Evolutionary conservation across 768 basidiomycete species (phyloP).

Genomic region (Symmetrospora coprosmae): DNA sequence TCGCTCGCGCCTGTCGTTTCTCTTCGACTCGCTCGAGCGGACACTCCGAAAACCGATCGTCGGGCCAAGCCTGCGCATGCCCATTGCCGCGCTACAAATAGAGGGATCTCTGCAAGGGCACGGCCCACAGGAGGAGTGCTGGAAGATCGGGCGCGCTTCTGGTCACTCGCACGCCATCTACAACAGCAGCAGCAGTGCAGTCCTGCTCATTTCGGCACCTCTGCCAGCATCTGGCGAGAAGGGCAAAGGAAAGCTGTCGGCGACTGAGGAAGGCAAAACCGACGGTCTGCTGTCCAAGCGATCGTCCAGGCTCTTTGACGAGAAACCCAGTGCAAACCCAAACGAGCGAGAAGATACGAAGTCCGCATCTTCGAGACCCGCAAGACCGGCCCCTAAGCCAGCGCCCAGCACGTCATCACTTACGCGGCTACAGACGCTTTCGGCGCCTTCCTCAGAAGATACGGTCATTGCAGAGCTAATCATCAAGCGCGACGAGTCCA

Average conservation of each 20-base stretch:
- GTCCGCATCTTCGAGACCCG: no score
- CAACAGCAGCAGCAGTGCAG: no score
- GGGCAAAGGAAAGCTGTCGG: no score
- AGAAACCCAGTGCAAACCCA: no score
- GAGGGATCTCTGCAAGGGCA: slow-evolving; percentile 30
- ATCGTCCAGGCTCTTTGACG: no score
- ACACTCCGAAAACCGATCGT: background rate
- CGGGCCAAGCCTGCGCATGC: slow-evolving; percentile 49
- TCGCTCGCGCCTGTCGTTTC: slow-evolving; percentile 55
- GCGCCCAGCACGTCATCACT: background rate
- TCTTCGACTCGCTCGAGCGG: slow-evolving; percentile 55
- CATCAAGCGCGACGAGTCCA: background rate
- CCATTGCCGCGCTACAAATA: slow-evolving; percentile 44
- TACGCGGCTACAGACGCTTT: background rate
- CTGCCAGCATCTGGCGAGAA: no score
- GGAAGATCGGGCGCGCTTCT: no score
- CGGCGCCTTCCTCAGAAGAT: background rate
- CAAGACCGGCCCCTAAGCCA: background rate
- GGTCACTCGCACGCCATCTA: no score
- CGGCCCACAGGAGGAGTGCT: slow-evolving; percentile 27
- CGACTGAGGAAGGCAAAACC: no score
- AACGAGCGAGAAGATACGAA: no score
- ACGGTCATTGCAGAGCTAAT: background rate
- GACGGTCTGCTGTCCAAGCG: no score
- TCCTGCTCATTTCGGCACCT: no score